These are phyloP conservation scores for Hirschioporus abietinus DNA, from an alignment of 768 basidiomycete species.

Conservation along the genomic window DNA sequence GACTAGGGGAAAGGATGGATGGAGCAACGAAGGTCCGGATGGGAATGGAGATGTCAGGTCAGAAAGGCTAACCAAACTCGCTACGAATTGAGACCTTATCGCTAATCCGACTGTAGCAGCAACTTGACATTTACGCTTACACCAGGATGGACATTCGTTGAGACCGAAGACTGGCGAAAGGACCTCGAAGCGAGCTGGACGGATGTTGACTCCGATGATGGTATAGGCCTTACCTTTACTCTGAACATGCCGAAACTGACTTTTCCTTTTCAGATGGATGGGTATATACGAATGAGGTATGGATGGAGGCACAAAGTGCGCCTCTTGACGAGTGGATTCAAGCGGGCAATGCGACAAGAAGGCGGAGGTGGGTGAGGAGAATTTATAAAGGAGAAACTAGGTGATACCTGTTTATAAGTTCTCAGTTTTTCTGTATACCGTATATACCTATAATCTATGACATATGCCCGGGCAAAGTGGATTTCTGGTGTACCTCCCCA, in stretches of 20 bases:
- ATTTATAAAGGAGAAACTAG: conserved; percentile 37
- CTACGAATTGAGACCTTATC: conserved; percentile 59
- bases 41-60: conserved; percentile 59
- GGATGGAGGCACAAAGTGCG: conserved; percentile 47
- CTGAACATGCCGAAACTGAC: background rate
- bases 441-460: too few relatives aligned
- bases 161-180: conserved; percentile 72
- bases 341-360: conserved; percentile 47
- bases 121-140: conserved; percentile 78
- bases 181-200: conserved; percentile 60
- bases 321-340: conserved; percentile 38
- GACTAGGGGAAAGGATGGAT: conserved; percentile 69
- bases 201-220: conserved; percentile 29
- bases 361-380: conserved; percentile 65
- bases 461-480: too few relatives aligned
- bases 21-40: conserved; percentile 48
- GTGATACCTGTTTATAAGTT: background rate
- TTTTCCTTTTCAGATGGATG: conserved; percentile 52
- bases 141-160: conserved; percentile 68
- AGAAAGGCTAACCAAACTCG: conserved; percentile 40
- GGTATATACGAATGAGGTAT: conserved; percentile 76
- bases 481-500: too few relatives aligned
- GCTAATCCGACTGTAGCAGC: conserved; percentile 43
- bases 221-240: conserved; percentile 24
- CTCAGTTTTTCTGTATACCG: background rate